These are phyloP conservation scores for Penicillium sp. DNA, from an alignment of 2,329 filamentous ascomycete genomes.

Conservation along the genomic window DNA sequence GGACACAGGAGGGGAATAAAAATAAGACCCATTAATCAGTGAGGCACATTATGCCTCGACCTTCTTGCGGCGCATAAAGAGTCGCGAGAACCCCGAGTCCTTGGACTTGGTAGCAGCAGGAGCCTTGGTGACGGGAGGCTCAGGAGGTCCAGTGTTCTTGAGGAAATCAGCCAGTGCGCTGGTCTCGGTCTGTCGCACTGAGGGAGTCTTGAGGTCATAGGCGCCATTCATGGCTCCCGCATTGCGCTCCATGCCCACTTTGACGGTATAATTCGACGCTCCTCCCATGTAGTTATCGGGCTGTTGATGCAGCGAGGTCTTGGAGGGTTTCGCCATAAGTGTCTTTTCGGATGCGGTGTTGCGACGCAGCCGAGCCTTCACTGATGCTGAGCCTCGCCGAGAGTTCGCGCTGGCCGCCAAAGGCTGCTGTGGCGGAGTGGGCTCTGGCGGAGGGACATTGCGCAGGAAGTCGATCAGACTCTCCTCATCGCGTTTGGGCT, in stretches of 20 bases:
- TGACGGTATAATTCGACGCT: constrained; percentile 34
- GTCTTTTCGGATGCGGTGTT: too few relatives aligned
- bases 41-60: constrained; percentile 20
- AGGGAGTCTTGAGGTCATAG: too few relatives aligned
- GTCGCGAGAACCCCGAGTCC: constrained; percentile 26
- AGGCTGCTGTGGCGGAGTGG: too few relatives aligned
- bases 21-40: too few relatives aligned
- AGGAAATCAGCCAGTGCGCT: constrained; percentile 68
- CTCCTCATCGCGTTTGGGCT: constrained; percentile 37
- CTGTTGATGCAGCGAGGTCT: too few relatives aligned
- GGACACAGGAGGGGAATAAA: constrained; percentile 10
- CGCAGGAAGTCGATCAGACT: constrained; percentile 43
- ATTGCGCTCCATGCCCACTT: constrained; percentile 32
- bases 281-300: too few relatives aligned
- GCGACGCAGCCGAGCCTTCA: constrained; percentile 30
- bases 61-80: constrained; percentile 30
- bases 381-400: too few relatives aligned
- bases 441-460: constrained; percentile 40
- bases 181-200: constrained; percentile 40
- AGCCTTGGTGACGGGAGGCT: constrained; percentile 21
- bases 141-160: constrained; percentile 57
- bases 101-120: constrained; percentile 23
- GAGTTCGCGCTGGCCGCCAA: too few relatives aligned
- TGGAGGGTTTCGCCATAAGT: constrained; percentile 31
- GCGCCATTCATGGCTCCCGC: constrained; percentile 18